phyloP scores from a whole-genome alignment of 2,329 filamentous ascomycete genomes.

The Sporothrix euskadiensis region DNA sequence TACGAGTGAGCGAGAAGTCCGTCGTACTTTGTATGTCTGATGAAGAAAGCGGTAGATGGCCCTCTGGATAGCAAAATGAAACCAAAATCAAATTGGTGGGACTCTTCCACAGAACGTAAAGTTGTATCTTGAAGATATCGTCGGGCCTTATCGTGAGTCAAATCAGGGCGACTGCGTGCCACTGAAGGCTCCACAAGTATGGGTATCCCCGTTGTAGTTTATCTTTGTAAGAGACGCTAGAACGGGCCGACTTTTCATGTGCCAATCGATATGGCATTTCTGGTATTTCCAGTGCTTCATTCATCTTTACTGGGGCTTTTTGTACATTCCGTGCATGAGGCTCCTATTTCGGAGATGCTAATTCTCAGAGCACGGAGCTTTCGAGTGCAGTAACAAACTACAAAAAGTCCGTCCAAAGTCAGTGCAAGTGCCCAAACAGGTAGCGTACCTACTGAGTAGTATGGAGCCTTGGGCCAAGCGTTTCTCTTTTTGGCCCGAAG shows the following conservation, averaged over 20 bases:
- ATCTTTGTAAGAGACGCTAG: not conserved
- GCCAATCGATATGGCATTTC: not conserved
- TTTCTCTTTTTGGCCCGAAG: not conserved
- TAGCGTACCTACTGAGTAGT: not conserved
- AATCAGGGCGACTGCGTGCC: not conserved
- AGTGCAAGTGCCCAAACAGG: not conserved
- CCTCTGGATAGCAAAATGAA: not conserved
- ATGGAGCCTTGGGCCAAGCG: not conserved
- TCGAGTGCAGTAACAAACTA: not conserved
- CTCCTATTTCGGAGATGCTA: slow-evolving; percentile 2
- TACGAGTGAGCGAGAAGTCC: not conserved
- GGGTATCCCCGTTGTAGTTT: not conserved
- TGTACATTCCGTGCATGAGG: not conserved
- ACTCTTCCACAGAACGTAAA: not conserved
- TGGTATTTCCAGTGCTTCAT: not conserved
- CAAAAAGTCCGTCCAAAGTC: not conserved
- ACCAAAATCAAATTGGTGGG: not conserved
- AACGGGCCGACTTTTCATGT: not conserved
- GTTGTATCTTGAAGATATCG: not conserved
- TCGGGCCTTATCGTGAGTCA: not conserved
- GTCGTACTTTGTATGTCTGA: no score
- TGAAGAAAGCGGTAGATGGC: no score
- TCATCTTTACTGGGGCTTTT: not conserved
- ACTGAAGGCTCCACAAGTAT: not conserved
- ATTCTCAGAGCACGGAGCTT: not conserved